Conservation (phyloP, 306 rosid genomes). For the Gynostemma pentaphyllum region DNA sequence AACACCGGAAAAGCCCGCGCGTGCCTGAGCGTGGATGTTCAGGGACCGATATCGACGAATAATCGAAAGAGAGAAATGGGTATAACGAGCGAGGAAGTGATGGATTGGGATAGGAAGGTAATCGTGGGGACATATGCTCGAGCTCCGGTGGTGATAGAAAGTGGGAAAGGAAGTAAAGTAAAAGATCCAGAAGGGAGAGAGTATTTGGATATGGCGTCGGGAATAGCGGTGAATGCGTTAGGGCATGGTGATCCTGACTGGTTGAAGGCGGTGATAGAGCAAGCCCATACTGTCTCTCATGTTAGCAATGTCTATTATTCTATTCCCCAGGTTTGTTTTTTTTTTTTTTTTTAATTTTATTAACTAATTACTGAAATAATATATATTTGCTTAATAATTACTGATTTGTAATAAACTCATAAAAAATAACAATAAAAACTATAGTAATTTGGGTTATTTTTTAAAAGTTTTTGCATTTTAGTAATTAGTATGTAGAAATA, state of each 20-base stretch:
- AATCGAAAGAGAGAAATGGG: not conserved
- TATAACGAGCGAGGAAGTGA: conserved; percentile 29
- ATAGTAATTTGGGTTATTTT: no score
- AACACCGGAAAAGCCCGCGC: conserved; percentile 1
- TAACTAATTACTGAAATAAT: no score
- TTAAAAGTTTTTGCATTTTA: no score
- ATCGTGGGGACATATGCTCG: conserved; percentile 77
- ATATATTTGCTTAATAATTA: no score
- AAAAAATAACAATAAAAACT: no score
- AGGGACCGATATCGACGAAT: not conserved
- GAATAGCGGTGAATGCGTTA: conserved; percentile 80
- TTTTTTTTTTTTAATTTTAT: not conserved
- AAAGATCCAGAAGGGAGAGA: conserved; percentile 67
- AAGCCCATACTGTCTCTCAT: conserved; percentile 59
- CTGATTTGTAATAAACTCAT: no score
- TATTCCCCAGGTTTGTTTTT: conserved; percentile 54
- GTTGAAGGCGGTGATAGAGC: conserved; percentile 59
- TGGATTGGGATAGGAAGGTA: conserved; percentile 48
- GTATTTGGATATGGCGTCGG: conserved; percentile 59
- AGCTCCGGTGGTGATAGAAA: conserved; percentile 54
- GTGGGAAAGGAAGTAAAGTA: conserved; percentile 71
- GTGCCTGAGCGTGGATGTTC: conserved; percentile 2
- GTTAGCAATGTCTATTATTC: conserved; percentile 72
- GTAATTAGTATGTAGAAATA: no score
- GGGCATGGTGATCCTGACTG: conserved; percentile 79